Base-by-base conservation (phyloP, 768 basidiomycete genomes). In the Psilocybe tampanensis region DNA sequence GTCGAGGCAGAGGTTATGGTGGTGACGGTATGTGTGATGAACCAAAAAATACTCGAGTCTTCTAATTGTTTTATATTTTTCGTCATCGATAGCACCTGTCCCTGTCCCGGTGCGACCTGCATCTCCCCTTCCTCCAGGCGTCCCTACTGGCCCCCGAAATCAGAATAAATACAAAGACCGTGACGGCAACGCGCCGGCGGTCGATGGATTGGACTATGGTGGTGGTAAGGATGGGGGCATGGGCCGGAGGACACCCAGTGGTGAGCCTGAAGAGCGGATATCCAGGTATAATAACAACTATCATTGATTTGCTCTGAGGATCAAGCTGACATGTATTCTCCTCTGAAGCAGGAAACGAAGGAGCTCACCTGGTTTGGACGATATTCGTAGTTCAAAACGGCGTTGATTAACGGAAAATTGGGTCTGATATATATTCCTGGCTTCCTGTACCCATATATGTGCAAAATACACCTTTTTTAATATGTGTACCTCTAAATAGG, bases 141-240 rank as follows among this genome's bases (percentile, higher is more conserved):
- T 94, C 18, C 92, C 92, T 1, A 94, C 92, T 0, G 92, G 92
- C 1, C 92, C 92, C 12, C 80, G 92, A 43, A 93, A 93, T 69
- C 89, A 90, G 70, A 91, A 90, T 67, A 92, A 92, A 68, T 94
- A 94, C 75, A 94, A 93, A 76, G 92, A 94, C 70, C 81, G 91
- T 41, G 92, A 94, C 66, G 86, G 85, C 15, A 91, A 91, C 65
- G 89, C 90, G 1, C 88, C 90, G 58, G 90, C 90, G 23, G 90
- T 92, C 12, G 92, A 94, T 66, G 92, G 92, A n/a, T 71, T 94
- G 65, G 92, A 94, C 68, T 94, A 94, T 63, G 92, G 74, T 9
- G 74, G 74, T 13, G 74, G 73, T 13, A 70, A 68, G 34, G 71
- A 69, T 2, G 90, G 58, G 17, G 54, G 86, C 43, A 81, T 71